Percentiles rank a stretch among this genome's conserved stretches.
Conservation (phyloP, 805 yeast species). For the Candida jianshihensis region DNA sequence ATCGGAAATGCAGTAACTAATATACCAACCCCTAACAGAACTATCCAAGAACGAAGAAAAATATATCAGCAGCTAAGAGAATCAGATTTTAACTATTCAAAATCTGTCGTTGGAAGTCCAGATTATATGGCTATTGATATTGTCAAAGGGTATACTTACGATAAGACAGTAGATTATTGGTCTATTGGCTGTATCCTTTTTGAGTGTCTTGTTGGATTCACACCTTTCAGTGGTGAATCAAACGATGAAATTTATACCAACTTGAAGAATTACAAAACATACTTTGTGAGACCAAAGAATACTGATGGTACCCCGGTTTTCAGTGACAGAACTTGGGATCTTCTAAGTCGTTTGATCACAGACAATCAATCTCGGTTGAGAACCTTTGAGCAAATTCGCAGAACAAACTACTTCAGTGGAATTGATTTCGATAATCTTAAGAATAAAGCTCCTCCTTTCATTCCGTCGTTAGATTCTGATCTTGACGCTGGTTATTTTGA, state of each 20-base stretch:
- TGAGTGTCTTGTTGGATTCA: slow-evolving; percentile 93
- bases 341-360: slow-evolving; percentile 73
- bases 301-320: slow-evolving; percentile 88
- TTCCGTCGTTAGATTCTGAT: slow-evolving; percentile 94
- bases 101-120: slow-evolving; percentile 95
- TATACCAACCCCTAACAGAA: slow-evolving; percentile 48
- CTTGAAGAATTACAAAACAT: slow-evolving; percentile 85
- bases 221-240: slow-evolving; percentile 92
- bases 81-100: slow-evolving; percentile 76
- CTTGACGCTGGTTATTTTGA: slow-evolving; percentile 99
- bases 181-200: slow-evolving; percentile 95
- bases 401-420: slow-evolving; percentile 77
- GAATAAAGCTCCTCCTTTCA: slow-evolving; percentile 79
- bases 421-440: slow-evolving; percentile 72
- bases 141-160: slow-evolving; percentile 77
- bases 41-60: slow-evolving; percentile 81
- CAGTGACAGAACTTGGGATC: slow-evolving; percentile 94
- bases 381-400: slow-evolving; percentile 73
- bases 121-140: slow-evolving; percentile 99
- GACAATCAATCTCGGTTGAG: slow-evolving; percentile 69
- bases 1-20: slow-evolving; percentile 67
- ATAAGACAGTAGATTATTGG: slow-evolving; percentile 98
- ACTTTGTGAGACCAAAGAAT: slow-evolving; percentile 82
- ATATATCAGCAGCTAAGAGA: slow-evolving; percentile 75
- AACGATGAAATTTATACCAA: slow-evolving; percentile 94